Conservation (phyloP, 2,329 filamentous ascomycete species). For the Alternaria brassicae region DNA sequence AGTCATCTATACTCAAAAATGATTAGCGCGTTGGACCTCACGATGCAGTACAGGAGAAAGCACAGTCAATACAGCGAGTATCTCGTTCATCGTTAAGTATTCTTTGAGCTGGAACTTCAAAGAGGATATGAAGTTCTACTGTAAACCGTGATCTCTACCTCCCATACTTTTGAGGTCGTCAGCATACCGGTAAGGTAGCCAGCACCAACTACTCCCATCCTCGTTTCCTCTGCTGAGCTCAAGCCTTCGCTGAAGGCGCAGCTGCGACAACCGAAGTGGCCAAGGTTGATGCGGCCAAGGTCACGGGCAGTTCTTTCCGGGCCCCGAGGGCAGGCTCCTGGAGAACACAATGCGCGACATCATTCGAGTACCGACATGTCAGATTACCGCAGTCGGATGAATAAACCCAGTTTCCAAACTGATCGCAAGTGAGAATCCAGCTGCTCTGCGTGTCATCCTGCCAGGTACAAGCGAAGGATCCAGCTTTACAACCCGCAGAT, state of each 20-base stretch:
- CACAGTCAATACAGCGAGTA: background rate
- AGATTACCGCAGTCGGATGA: slow-evolving; percentile 1
- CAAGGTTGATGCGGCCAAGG: no score
- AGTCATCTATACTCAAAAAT: background rate
- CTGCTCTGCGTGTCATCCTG: background rate
- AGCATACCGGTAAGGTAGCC: background rate
- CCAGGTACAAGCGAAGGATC: background rate
- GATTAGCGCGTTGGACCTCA: background rate
- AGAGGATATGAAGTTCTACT: background rate
- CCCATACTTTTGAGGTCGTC: background rate
- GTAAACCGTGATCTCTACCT: background rate
- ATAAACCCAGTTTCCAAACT: background rate
- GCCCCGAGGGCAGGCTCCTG: background rate
- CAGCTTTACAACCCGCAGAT: background rate
- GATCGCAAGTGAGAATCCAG: slow-evolving; percentile 4
- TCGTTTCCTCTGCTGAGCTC: background rate
- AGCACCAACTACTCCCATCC: background rate
- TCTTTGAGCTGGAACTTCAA: background rate
- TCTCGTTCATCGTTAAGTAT: background rate
- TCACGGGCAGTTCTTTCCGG: background rate
- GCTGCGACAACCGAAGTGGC: no score
- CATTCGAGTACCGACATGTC: background rate
- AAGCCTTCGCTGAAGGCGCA: slow-evolving; percentile 1
- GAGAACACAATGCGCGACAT: background rate
- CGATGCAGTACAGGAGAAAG: background rate